Base-by-base conservation (phyloP, 208 protist species). In the Porcisia hertigi region DNA sequence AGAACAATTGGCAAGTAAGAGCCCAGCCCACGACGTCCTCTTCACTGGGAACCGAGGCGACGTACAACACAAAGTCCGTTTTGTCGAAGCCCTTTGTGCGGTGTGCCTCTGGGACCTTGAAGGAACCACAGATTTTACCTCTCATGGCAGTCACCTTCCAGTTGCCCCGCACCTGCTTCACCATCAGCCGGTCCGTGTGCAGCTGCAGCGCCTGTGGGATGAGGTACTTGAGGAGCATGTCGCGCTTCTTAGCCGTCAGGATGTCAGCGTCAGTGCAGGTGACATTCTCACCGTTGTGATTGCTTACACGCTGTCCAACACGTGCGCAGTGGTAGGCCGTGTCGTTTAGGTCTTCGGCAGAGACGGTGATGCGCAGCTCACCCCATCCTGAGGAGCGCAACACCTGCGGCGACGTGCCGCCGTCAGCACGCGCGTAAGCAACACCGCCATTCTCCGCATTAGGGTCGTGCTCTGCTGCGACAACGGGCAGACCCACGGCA, bases 1-100 rank as follows among this genome's bases (percentile, higher is more conserved):
- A 20, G 20, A 80, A 45, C 62, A 57, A 39, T 20, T 73, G 71
- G 71, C 91, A 95, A 9, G 79, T 57, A 41, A 25, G 45, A 6
- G 90, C 81, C 83, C 89, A 94, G 58, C 83, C 77, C 20, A 77
- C 5, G 18, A 57, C 67, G 1, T 20, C 54, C 18, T 30, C n/a
- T 12, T 11, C 12, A 0, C 72, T 79, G 11, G n/a, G n/a, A n/a
- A n/a, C n/a, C n/a, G n/a, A n/a, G n/a, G n/a, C n/a, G n/a, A n/a
- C n/a, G n/a, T n/a, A 95, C 18, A 97, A 8, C 23, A 94, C 65
- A 62, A 92, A 90, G 79, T 97, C 91, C 14, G 69, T 63, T 47
- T 82, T 76, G 16, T 39, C 55, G 7, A 94, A 79, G 16, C 89
- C 90, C 1, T 8, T 49, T 0, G 73, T 91, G n/a, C 54, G 3